Percentiles rank a stretch among this genome's conserved stretches.
Conservation (phyloP, 2,329 filamentous ascomycete species). For the Ophiocordyceps camponoti-leonardi region DNA sequence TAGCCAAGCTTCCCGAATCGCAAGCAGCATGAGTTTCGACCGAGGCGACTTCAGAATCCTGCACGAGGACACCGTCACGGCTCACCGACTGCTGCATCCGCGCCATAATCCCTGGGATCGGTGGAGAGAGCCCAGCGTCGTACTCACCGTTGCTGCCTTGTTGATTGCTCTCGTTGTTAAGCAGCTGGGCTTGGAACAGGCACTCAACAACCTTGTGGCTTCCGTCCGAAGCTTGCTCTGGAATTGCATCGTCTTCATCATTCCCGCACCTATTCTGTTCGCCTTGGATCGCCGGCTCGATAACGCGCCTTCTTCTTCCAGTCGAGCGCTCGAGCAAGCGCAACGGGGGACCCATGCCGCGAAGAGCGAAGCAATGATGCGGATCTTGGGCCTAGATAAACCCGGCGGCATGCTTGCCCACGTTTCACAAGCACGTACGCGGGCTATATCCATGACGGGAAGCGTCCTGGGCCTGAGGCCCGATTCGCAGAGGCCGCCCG, state of each 20-base stretch:
- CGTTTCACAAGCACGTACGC: conserved; percentile 39
- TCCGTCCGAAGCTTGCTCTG: conserved; percentile 31
- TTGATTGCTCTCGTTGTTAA: conserved; percentile 16
- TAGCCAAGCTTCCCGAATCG: background rate
- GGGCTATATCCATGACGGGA: conserved; percentile 35
- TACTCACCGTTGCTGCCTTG: conserved; percentile 17
- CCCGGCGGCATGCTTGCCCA: conserved; percentile 35
- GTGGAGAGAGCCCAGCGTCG: conserved; percentile 16
- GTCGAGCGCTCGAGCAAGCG: conserved; percentile 16
- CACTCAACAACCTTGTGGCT: conserved; percentile 11
- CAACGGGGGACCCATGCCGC: conserved; percentile 28
- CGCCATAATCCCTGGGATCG: conserved; percentile 13
- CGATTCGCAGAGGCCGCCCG: conserved; percentile 33
- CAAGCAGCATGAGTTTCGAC: conserved; percentile 16
- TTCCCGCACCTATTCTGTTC: conserved; percentile 40
- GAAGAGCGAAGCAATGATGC: conserved; percentile 48
- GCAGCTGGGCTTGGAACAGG: conserved; percentile 14
- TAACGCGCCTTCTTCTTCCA: conserved; percentile 22
- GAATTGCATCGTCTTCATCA: conserved; percentile 39
- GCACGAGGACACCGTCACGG: conserved; percentile 17
- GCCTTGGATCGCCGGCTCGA: conserved; percentile 37
- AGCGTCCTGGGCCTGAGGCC: conserved; percentile 20
- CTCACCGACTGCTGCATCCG: conserved; percentile 13
- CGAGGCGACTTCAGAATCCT: conserved; percentile 14
- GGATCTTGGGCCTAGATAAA: conserved; percentile 42